Conservation (phyloP, 139 green algal species). For the Chlamydomonas asymmetrica region DNA sequence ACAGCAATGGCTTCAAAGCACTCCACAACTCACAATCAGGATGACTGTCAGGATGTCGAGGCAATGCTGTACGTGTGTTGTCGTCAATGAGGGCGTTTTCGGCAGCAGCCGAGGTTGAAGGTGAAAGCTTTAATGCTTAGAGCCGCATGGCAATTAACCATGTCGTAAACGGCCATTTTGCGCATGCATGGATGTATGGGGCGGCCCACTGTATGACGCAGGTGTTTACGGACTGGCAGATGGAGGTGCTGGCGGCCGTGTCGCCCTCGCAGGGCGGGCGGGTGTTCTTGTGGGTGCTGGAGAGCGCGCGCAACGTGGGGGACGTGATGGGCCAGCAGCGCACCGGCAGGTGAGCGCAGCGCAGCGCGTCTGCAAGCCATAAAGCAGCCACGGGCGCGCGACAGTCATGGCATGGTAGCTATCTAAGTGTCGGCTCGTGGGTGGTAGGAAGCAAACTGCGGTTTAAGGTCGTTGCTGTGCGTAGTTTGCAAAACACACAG, state of each 20-base stretch:
- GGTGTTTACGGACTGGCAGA: slow-evolving; percentile 22
- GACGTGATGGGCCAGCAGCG: neutral
- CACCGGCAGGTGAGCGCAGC: slow-evolving; percentile 1
- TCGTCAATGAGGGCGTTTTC: too few species aligned
- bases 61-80: too few species aligned
- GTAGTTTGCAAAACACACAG: neutral
- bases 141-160: too few species aligned
- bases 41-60: too few species aligned
- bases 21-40: too few species aligned
- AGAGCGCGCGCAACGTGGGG: slow-evolving; percentile 17
- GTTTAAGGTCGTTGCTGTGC: neutral
- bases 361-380: neutral
- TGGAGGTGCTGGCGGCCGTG: slow-evolving; percentile 9
- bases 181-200: too few species aligned
- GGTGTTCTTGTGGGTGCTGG: slow-evolving; percentile 24
- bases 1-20: too few species aligned
- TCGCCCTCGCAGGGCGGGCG: slow-evolving; percentile 7
- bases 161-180: too few species aligned
- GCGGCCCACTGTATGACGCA: too few species aligned
- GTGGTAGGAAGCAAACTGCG: too few species aligned
- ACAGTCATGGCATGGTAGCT: neutral
- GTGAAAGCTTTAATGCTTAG: too few species aligned
- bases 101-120: too few species aligned
- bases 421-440: neutral
- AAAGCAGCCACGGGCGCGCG: neutral